These are phyloP conservation scores for Wallacemonas sp. DNA, from an alignment of 208 protist genomes.

Conservation along the genomic window DNA sequence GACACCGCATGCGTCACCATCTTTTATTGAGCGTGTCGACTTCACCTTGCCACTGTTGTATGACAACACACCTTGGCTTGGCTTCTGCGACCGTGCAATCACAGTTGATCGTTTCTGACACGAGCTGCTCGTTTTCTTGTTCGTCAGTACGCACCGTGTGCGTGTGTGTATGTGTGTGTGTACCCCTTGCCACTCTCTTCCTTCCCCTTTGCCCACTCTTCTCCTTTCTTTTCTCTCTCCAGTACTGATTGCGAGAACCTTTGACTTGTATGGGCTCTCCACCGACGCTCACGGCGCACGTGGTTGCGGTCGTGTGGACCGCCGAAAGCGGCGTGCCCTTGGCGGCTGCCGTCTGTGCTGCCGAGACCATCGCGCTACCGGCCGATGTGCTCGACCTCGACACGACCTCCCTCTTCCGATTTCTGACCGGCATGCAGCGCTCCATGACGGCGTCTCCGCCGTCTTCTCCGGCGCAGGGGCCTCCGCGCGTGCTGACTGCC, in stretches of 20 bases:
- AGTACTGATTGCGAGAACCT: too few species aligned
- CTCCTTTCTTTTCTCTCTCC: conserved; percentile 12
- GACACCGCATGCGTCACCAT: too few species aligned
- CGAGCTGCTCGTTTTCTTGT: too few species aligned
- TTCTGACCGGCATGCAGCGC: background rate
- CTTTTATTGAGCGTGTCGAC: too few species aligned
- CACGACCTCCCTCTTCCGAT: conserved; percentile 2
- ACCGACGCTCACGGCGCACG: background rate
- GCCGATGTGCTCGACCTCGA: background rate
- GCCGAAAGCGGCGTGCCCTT: background rate
- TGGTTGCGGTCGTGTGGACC: background rate
- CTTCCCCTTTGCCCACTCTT: background rate
- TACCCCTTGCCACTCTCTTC: background rate
- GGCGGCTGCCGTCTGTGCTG: conserved; percentile 2
- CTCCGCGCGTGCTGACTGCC: background rate
- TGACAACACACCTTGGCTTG: too few species aligned
- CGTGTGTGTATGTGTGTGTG: background rate
- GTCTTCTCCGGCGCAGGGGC: background rate
- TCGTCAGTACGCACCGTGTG: background rate
- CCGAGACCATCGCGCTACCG: background rate
- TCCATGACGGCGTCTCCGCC: background rate
- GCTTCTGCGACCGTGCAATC: too few species aligned
- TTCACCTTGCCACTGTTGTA: too few species aligned
- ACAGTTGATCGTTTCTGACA: too few species aligned
- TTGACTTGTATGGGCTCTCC: too few species aligned